Percentiles rank a stretch among this genome's conserved stretches.
Conservation (phyloP, 768 basidiomycete genomes). For the Cystofilobasidium bisporidii region DNA sequence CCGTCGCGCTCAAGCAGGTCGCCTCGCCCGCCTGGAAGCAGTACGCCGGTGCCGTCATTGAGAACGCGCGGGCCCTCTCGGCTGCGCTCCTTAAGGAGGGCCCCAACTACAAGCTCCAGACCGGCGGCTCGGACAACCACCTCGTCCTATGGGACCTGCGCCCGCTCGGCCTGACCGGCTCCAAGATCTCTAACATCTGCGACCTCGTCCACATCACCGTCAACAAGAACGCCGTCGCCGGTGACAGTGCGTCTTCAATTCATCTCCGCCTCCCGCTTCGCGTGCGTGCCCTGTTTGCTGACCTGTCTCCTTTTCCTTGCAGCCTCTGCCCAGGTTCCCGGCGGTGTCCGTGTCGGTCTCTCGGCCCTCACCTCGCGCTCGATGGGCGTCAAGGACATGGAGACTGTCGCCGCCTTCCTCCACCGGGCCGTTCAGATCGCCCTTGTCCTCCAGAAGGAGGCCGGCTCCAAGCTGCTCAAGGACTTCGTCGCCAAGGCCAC, state of each 20-base stretch:
- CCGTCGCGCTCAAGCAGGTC: constrained; percentile 84
- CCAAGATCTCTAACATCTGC: constrained; percentile 97
- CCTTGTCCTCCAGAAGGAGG: constrained; percentile 81
- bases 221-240: constrained; percentile 85
- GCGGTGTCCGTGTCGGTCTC: constrained; percentile 92
- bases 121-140: constrained; percentile 93
- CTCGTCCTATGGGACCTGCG: constrained; percentile 96
- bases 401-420: constrained; percentile 72
- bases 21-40: constrained; percentile 76
- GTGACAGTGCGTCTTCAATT: constrained; percentile 50
- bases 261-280: neutral
- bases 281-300: neutral
- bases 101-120: constrained; percentile 77
- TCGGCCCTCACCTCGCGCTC: constrained; percentile 88
- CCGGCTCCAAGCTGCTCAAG: constrained; percentile 86
- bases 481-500: constrained; percentile 73
- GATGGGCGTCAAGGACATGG: constrained; percentile 80
- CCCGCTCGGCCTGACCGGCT: constrained; percentile 89
- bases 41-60: constrained; percentile 90
- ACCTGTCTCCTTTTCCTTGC: neutral
- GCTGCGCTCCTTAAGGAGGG: constrained; percentile 61
- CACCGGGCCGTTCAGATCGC: constrained; percentile 91
- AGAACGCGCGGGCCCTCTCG: constrained; percentile 72
- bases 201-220: constrained; percentile 94
- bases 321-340: constrained; percentile 82